Evolutionary conservation across 257 asterid species (phyloP).

Genomic region (Eustoma russellianum): DNA sequence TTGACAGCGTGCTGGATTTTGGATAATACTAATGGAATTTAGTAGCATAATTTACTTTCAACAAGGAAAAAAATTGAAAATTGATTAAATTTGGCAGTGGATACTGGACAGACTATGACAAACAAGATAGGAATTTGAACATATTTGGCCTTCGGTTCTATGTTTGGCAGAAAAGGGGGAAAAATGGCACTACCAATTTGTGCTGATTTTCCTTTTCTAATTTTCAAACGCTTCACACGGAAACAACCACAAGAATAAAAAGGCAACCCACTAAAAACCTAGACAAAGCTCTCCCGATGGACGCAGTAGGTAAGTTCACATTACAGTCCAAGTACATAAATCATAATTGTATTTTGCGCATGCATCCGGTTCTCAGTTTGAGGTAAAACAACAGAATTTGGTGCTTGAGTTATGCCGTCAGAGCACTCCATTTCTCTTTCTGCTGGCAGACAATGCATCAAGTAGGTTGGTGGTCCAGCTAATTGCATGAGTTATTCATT

Average conservation of each 20-base stretch:
- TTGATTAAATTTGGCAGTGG: too few species aligned
- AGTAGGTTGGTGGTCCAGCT: slow-evolving; percentile 72
- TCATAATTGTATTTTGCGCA: slow-evolving; percentile 90
- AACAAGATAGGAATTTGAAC: too few species aligned
- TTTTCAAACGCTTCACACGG: neutral
- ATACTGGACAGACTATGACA: too few species aligned
- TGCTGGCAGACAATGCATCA: slow-evolving; percentile 94
- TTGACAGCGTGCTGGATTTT: too few species aligned
- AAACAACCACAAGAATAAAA: neutral
- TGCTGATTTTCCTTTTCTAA: too few species aligned
- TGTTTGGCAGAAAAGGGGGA: too few species aligned
- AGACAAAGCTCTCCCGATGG: neutral
- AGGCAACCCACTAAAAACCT: neutral
- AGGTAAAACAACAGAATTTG: slow-evolving; percentile 73
- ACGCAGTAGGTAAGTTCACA: neutral
- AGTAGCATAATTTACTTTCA: too few species aligned
- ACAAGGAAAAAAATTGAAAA: too few species aligned
- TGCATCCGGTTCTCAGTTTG: slow-evolving; percentile 96
- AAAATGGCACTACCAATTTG: too few species aligned
- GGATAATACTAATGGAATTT: too few species aligned
- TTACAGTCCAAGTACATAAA: slow-evolving; percentile 74
- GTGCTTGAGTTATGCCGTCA: slow-evolving; percentile 69
- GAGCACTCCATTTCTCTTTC: slow-evolving; percentile 83
- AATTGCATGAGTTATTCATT: slow-evolving; percentile 73
- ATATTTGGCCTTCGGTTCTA: too few species aligned